Percentiles rank a stretch among this genome's conserved stretches.
Conservation (phyloP, 257 asterid genomes). For the Lithospermum erythrorhizon region DNA sequence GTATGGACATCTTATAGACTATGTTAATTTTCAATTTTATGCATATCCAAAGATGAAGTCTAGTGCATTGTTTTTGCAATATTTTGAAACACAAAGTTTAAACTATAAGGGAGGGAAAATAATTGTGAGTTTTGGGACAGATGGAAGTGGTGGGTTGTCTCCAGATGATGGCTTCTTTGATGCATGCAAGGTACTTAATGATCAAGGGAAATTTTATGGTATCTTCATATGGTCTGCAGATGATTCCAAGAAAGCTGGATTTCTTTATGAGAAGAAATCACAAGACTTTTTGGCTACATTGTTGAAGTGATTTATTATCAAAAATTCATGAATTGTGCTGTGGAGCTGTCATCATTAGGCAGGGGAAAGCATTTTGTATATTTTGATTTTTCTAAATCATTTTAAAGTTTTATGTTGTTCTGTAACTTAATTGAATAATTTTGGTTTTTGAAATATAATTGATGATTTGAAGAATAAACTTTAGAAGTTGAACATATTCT, state of each 20-base stretch:
- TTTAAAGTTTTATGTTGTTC: too few species aligned
- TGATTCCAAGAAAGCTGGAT: background rate
- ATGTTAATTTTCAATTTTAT: conserved; percentile 69
- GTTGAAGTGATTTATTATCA: too few species aligned
- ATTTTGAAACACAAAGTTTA: conserved; percentile 33
- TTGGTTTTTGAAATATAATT: too few species aligned
- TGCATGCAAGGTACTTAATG: conserved; percentile 40
- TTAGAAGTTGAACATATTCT: too few species aligned
- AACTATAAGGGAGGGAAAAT: conserved; percentile 52
- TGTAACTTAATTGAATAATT: too few species aligned
- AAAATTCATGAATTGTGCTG: too few species aligned
- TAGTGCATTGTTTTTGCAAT: conserved; percentile 34
- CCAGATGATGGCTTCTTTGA: conserved; percentile 50
- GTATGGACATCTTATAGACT: conserved; percentile 41
- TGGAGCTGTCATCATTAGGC: too few species aligned
- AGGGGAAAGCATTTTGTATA: too few species aligned
- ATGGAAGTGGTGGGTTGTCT: conserved; percentile 47
- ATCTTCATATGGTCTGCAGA: background rate
- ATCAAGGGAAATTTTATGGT: conserved; percentile 20
- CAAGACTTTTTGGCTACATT: background rate
- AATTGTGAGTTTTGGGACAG: conserved; percentile 47
- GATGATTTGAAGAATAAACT: too few species aligned
- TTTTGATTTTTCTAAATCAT: too few species aligned
- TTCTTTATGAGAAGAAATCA: background rate
- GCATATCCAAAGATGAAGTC: conserved; percentile 54